Evolutionary conservation across 345 rosid species (phyloP), one percentile per base, ranked within the genome.

Genomic region (Salix koriyanagi): DNA sequence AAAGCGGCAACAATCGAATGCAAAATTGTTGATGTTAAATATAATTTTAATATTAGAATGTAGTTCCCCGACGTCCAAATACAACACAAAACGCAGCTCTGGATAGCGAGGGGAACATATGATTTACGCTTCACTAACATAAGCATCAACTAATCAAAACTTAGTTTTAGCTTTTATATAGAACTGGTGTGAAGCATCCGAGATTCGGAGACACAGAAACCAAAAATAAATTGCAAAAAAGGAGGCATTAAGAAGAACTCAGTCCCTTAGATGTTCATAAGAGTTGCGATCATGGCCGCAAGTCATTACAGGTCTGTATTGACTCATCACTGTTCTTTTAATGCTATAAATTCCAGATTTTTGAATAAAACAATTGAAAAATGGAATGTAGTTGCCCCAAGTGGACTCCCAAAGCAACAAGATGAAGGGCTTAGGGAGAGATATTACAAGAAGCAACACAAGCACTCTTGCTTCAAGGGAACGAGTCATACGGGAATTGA

Each of bases 401-500:
- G 37, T 69, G 69, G n/a, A 36, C 81, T 77, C 87, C 86, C 85
- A 26, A 60, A 80, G 44, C 70, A 46, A 28, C 23, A 7, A 1
- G 3, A 3, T n/a, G 16, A 21, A 7, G 1, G 8, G 25, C 46
- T 52, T 15, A 34, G 77, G 78, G 75, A 75, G 69, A 14, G 42
- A 67, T 0, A 11, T n/a, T 41, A 1, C 30, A n/a, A 58, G 62
- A 72, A 78, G 83, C 88, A 91, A 81, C 97, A 91, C 94, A 75
- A 79, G 42, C 52, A 1, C 39, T 92, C 7, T 92, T 64, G 97
- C 96, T 90, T 92, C 96, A 80, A 89, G 94, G 96, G 97, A 91
- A 91, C 96, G 96, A 91, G 88, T 91, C 94, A 69, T 39, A 73
- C 86, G 92, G 94, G 94, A 91, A 91, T 82, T 15, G 86, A 77